Conservation (phyloP, 2,329 filamentous ascomycete genomes). For the Sarocladiaceae sp. region DNA sequence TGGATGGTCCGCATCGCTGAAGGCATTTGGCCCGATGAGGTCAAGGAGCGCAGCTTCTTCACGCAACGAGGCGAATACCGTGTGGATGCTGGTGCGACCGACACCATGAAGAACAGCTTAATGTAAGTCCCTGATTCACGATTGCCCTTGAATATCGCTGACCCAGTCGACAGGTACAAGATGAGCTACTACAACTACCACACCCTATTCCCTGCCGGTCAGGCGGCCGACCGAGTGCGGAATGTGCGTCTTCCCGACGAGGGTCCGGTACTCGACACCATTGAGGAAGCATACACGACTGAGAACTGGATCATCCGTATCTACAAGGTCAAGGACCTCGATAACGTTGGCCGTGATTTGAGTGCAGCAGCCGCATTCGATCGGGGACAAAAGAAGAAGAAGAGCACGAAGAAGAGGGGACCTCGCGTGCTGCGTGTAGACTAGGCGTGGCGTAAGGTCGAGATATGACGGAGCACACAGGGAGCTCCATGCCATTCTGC, state of each 20-base stretch:
- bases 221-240: slow-evolving; percentile 86
- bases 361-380: slow-evolving; percentile 63
- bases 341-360: slow-evolving; percentile 91
- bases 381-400: slow-evolving; percentile 79
- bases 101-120: slow-evolving; percentile 98
- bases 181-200: slow-evolving; percentile 99
- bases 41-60: slow-evolving; percentile 96
- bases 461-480: background rate
- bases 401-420: slow-evolving; percentile 64
- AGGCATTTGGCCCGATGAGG: slow-evolving; percentile 99
- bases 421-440: slow-evolving; percentile 66
- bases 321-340: slow-evolving; percentile 98
- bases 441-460: slow-evolving; percentile 31
- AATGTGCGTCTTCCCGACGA: slow-evolving; percentile 72
- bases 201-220: slow-evolving; percentile 81
- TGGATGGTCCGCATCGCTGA: slow-evolving; percentile 99
- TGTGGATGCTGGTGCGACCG: slow-evolving; percentile 86
- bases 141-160: slow-evolving; percentile 18
- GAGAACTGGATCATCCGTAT: slow-evolving; percentile 99
- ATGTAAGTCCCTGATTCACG: slow-evolving; percentile 60
- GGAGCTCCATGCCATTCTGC: slow-evolving; percentile 14
- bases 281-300: slow-evolving; percentile 96
- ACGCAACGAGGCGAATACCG: slow-evolving; percentile 89
- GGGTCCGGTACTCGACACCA: slow-evolving; percentile 75
- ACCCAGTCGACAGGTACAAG: slow-evolving; percentile 70